Conservation (phyloP, 2,329 filamentous ascomycete species). For the Daldinia eschscholtzii region DNA sequence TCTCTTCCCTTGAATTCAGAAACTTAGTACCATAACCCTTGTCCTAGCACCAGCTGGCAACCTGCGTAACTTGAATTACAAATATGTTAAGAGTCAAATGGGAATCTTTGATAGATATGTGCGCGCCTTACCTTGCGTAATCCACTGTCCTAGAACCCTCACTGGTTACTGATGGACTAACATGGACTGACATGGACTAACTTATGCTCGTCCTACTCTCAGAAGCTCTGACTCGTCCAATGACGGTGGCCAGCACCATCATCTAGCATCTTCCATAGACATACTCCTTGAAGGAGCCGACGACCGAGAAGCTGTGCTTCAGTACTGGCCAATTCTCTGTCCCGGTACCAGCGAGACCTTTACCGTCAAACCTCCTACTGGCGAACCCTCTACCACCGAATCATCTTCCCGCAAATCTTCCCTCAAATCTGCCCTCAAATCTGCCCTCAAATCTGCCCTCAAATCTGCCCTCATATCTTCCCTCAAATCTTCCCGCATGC, state of each 20-base stretch:
- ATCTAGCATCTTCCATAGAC: not conserved
- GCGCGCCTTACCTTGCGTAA: not conserved
- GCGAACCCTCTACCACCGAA: not conserved
- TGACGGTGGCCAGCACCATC: not conserved
- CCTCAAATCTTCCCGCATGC: not conserved
- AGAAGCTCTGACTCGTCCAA: conserved; percentile 12
- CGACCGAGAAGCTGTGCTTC: conserved; percentile 8
- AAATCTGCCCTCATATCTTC: too few species aligned
- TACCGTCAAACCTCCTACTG: not conserved
- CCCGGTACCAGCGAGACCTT: not conserved
- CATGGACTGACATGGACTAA: conserved; percentile 1
- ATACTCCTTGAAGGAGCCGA: conserved; percentile 9
- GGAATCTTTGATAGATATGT: conserved; percentile 28
- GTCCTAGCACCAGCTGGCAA: not conserved
- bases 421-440: not conserved
- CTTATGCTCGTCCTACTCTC: not conserved
- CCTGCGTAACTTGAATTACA: not conserved
- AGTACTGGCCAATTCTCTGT: conserved; percentile 8
- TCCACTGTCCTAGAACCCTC: not conserved
- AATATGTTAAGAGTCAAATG: not conserved
- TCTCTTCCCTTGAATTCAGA: not conserved
- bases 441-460: not conserved
- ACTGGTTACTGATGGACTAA: too few species aligned
- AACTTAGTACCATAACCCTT: not conserved
- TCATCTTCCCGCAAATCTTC: too few species aligned